Percentiles rank a stretch among this genome's conserved stretches.
Evolutionary conservation across 2,329 filamentous ascomycete genomes (phyloP).

Genomic region (Seiridium unicorne): DNA sequence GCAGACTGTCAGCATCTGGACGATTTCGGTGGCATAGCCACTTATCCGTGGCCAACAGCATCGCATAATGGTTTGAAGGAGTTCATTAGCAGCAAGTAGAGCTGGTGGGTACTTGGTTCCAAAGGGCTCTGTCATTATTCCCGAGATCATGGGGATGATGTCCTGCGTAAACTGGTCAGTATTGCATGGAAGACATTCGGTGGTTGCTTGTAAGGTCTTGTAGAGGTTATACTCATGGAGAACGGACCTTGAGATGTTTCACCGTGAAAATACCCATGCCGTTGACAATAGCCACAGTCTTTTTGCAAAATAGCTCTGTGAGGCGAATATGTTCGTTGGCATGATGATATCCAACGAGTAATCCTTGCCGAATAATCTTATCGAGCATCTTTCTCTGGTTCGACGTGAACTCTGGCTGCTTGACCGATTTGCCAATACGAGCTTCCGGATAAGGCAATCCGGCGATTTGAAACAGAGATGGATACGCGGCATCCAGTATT

Average conservation of each 20-base stretch:
- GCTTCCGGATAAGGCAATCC: slow-evolving; percentile 24
- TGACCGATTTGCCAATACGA: slow-evolving; percentile 14
- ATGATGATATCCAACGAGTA: slow-evolving; percentile 56
- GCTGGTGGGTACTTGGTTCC: slow-evolving; percentile 51
- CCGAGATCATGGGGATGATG: slow-evolving; percentile 64
- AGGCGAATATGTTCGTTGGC: slow-evolving; percentile 57
- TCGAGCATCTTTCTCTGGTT: slow-evolving; percentile 44
- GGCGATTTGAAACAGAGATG: slow-evolving; percentile 61
- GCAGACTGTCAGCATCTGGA: slow-evolving; percentile 60
- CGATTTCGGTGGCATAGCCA: slow-evolving; percentile 60
- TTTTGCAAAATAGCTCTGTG: slow-evolving; percentile 52
- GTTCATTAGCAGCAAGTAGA: slow-evolving; percentile 49
- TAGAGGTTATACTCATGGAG: neutral
- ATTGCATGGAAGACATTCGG: neutral
- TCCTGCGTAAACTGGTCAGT: slow-evolving; percentile 45
- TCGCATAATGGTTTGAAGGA: slow-evolving; percentile 56
- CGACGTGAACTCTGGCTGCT: slow-evolving; percentile 15
- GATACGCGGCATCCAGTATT: slow-evolving; percentile 65
- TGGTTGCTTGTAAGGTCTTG: neutral
- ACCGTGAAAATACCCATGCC: slow-evolving; percentile 60
- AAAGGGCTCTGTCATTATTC: slow-evolving; percentile 69
- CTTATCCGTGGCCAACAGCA: slow-evolving; percentile 70
- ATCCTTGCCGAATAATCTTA: slow-evolving; percentile 52
- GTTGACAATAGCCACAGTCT: slow-evolving; percentile 48
- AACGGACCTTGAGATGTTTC: slow-evolving; percentile 64